Evolutionary conservation across 1,284 basidiomycete species (phyloP).

Genomic region (Austropuccinia psidii): DNA sequence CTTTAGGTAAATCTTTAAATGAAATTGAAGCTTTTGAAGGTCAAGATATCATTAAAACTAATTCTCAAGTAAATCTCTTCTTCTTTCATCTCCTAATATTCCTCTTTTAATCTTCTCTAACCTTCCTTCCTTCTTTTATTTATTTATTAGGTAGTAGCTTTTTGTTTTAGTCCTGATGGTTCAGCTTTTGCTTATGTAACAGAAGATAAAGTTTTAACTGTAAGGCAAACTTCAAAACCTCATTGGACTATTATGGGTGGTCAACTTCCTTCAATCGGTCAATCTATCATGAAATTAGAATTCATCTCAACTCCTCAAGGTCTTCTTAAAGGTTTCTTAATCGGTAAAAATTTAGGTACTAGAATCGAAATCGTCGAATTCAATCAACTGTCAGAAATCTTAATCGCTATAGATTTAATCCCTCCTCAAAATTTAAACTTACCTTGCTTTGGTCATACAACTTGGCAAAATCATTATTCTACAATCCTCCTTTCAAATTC

Average conservation of each 20-base stretch:
- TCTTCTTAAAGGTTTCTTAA: neutral
- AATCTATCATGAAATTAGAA: slow-evolving; percentile 9
- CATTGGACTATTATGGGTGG: slow-evolving; percentile 35
- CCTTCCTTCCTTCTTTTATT: neutral
- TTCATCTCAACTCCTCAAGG: slow-evolving; percentile 11
- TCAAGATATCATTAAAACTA: slow-evolving; percentile 19
- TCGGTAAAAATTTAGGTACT: neutral
- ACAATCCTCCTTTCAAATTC: slow-evolving; percentile 30
- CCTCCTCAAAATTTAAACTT: neutral
- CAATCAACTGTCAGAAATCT: neutral
- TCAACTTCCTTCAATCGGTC: neutral
- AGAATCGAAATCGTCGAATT: slow-evolving; percentile 12
- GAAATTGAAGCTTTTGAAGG: slow-evolving; percentile 27
- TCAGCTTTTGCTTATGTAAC: slow-evolving; percentile 27
- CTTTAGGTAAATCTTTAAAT: neutral
- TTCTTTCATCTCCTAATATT: neutral
- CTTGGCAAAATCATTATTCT: slow-evolving; percentile 1
- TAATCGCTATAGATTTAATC: neutral
- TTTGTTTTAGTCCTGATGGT: slow-evolving; percentile 29
- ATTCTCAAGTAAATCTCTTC: neutral
- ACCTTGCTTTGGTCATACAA: slow-evolving; percentile 19
- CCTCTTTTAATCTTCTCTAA: neutral
- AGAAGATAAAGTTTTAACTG: slow-evolving; percentile 10
- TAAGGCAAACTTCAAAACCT: slow-evolving; percentile 18
- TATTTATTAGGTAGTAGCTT: slow-evolving; percentile 8